Evolutionary conservation across 495 filamentous ascomycete species (phyloP).

Genomic region (Wilcoxina mikolae): DNA sequence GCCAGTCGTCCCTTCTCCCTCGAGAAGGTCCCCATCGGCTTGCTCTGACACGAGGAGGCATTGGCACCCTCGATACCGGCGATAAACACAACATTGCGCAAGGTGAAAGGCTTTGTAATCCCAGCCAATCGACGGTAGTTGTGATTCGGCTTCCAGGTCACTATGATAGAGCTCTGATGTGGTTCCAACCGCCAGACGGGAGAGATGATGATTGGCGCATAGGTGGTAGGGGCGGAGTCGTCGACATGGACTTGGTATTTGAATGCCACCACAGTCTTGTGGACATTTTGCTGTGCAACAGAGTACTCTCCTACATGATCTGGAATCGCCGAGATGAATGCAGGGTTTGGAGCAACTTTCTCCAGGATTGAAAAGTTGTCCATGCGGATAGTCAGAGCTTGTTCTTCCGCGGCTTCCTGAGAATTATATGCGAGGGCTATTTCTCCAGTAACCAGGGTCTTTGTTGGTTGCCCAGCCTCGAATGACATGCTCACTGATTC

Average conservation of each 20-base stretch:
- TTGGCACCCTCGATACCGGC: slow-evolving; percentile 59
- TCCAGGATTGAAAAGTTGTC: slow-evolving; percentile 86
- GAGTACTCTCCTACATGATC: slow-evolving; percentile 70
- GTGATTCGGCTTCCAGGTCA: slow-evolving; percentile 79
- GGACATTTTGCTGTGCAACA: slow-evolving; percentile 53
- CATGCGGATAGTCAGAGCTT: slow-evolving; percentile 42
- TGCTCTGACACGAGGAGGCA: slow-evolving; percentile 52
- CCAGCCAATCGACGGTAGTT: slow-evolving; percentile 35
- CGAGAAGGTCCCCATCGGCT: slow-evolving; percentile 62
- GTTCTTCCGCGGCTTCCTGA: slow-evolving; percentile 34
- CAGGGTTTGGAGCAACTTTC: slow-evolving; percentile 85
- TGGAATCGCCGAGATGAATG: slow-evolving; percentile 60
- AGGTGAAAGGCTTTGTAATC: slow-evolving; percentile 38
- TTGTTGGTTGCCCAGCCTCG: slow-evolving; percentile 53
- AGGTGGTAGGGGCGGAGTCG: slow-evolving; percentile 42
- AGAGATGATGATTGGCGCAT: slow-evolving; percentile 62
- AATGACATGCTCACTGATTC: slow-evolving; percentile 82
- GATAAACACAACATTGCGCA: slow-evolving; percentile 70
- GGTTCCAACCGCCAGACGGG: slow-evolving; percentile 73
- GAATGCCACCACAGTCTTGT: slow-evolving; percentile 68
- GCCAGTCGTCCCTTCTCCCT: slow-evolving; percentile 76
- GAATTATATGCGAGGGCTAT: slow-evolving; percentile 76
- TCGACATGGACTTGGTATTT: slow-evolving; percentile 88
- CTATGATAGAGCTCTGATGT: slow-evolving; percentile 64
- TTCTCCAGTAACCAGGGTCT: slow-evolving; percentile 70